Evolutionary conservation across 139 green algal genomes (phyloP).

Genomic region (Coelastrella sp.): DNA sequence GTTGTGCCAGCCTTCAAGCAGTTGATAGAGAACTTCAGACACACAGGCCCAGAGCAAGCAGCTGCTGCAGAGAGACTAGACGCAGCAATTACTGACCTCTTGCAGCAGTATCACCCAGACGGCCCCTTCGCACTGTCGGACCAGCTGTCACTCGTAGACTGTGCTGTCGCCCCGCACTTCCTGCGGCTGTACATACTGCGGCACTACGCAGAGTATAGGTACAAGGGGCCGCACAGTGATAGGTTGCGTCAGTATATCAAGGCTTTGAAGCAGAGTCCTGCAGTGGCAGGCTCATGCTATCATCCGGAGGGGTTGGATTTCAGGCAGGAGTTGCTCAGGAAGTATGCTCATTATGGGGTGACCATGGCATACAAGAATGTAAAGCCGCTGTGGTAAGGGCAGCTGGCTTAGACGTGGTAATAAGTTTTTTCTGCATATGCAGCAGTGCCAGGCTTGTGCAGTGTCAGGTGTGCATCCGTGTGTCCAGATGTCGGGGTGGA

Average conservation of each 20-base stretch:
- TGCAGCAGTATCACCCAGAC: background rate
- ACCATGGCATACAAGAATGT: background rate
- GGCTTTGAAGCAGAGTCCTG: background rate
- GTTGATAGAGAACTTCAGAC: background rate
- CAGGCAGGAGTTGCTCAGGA: background rate
- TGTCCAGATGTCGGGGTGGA: no score
- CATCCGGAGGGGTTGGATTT: constrained; percentile 11
- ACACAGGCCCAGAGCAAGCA: background rate
- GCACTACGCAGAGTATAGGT: background rate
- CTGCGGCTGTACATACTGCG: background rate
- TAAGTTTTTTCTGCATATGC: no score
- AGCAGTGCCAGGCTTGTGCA: no score
- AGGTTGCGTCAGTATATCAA: background rate
- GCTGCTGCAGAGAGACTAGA: background rate
- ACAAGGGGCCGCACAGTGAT: background rate
- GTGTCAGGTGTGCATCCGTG: no score
- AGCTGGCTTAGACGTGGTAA: no score
- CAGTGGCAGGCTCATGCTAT: background rate
- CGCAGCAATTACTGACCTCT: background rate
- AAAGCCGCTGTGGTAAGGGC: background rate
- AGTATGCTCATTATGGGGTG: constrained; percentile 27
- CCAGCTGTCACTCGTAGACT: constrained; percentile 14
- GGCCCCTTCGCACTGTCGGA: background rate
- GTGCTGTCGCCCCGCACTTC: background rate
- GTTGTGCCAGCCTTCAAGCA: background rate